Evolutionary conservation across 306 rosid genomes (phyloP).

Genomic region (Ormosia semicastrata): DNA sequence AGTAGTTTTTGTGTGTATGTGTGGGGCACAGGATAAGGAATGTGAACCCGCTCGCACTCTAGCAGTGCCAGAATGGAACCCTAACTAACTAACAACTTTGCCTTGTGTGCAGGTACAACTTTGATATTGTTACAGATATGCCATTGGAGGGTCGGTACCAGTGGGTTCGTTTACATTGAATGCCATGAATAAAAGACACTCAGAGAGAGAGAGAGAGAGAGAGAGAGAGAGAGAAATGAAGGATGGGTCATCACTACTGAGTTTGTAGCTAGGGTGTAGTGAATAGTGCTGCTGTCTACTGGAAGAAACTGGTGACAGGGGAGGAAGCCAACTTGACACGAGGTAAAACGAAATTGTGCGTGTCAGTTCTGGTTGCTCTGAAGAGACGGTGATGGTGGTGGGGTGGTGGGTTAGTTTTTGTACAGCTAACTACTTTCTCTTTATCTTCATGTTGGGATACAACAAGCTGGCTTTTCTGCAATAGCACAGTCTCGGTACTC

Average conservation of each 20-base stretch:
- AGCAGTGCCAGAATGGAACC: conserved; percentile 35
- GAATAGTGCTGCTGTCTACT: conserved; percentile 2
- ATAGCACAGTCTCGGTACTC: conserved; percentile 3
- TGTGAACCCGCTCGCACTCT: conserved; percentile 40
- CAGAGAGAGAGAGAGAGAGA: neutral
- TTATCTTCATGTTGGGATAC: conserved; percentile 26
- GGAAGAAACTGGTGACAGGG: neutral
- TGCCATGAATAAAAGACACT: conserved; percentile 32
- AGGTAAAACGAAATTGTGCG: conserved; percentile 36
- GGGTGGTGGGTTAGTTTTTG: conserved; percentile 7
- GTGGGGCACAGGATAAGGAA: conserved; percentile 44
- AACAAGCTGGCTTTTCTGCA: conserved; percentile 39
- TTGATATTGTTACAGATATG: conserved; percentile 71
- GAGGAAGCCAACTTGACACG: conserved; percentile 41
- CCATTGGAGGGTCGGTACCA: conserved; percentile 90
- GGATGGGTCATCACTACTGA: neutral
- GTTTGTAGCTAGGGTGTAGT: neutral
- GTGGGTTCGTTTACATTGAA: conserved; percentile 82
- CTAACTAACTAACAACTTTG: conserved; percentile 63
- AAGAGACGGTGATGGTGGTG: conserved; percentile 1
- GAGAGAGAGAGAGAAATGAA: neutral
- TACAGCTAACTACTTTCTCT: conserved; percentile 34
- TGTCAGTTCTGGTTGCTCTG: conserved; percentile 32
- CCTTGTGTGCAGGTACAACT: conserved; percentile 80
- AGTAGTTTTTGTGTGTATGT: conserved; percentile 19